Conservation (phyloP, 805 yeast genomes). For the Saccharomycopsis guyanensis region DNA sequence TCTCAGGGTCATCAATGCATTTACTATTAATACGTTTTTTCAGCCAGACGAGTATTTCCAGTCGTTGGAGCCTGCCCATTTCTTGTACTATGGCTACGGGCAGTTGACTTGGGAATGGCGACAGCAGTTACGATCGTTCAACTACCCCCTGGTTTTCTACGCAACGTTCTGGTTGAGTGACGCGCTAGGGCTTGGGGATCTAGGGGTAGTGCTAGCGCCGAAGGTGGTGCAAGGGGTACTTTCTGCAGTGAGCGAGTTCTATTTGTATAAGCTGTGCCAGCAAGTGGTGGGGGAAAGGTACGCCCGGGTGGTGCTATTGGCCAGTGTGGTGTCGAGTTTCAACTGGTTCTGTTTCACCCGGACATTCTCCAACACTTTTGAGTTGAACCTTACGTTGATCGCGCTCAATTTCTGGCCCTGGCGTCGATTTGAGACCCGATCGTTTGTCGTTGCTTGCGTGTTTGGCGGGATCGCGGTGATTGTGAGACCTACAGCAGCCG, state of each 20-base stretch:
- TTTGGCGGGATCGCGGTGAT: conserved; percentile 59
- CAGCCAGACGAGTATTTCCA: conserved; percentile 98
- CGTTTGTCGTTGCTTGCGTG: conserved; percentile 28
- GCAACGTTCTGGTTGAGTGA: conserved; percentile 33
- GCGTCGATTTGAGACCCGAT: conserved; percentile 25
- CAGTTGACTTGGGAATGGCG: conserved; percentile 93
- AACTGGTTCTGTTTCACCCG: conserved; percentile 78
- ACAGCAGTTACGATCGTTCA: conserved; percentile 61
- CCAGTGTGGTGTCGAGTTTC: conserved; percentile 62
- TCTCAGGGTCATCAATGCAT: conserved; percentile 54
- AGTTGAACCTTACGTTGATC: conserved; percentile 58
- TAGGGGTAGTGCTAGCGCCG: conserved; percentile 45
- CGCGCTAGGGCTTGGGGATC: conserved; percentile 29
- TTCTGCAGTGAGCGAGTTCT: conserved; percentile 67
- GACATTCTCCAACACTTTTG: conserved; percentile 80
- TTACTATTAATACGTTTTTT: conserved; percentile 65
- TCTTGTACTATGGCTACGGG: conserved; percentile 68
- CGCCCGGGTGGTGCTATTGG: conserved; percentile 36
- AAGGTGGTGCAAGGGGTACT: conserved; percentile 60
- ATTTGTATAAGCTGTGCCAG: conserved; percentile 41
- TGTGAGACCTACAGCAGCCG: conserved; percentile 75
- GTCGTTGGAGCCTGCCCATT: conserved; percentile 85
- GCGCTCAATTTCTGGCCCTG: conserved; percentile 73
- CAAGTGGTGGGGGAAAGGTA: conserved; percentile 24
- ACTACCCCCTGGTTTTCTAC: conserved; percentile 72